Base-by-base conservation (phyloP, 1,284 basidiomycete genomes). In the Limonomyces culmigenus region DNA sequence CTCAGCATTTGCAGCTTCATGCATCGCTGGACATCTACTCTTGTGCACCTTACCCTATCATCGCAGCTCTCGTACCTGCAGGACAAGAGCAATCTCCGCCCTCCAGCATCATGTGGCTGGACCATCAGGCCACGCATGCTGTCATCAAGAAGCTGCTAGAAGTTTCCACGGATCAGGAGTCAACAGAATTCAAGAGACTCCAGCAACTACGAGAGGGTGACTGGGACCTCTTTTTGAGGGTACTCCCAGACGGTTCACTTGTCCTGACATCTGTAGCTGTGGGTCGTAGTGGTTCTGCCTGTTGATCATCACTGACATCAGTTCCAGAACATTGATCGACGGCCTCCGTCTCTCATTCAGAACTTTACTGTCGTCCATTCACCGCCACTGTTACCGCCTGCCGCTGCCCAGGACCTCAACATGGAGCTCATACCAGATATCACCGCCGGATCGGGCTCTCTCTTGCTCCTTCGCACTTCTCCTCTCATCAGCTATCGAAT, bases 1-100 rank as follows among this genome's bases (percentile, higher is more conserved):
- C 87, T 11, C 70, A 78, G 44, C 70, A 75, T 50, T 69, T 95
- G 35, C 87, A 92, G 50, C 67, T 93, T 5, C 85, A 87, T 50
- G 72, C 77, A 11, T 67, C 80, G 2, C 52, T 88, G 33, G 77
- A 85, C 47, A 52, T 73, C 2, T 72, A 62, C 45, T 67, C 69
- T 31, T 65, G 71, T n/a, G n/a, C n/a, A n/a, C n/a, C n/a, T n/a
- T n/a, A n/a, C n/a, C n/a, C n/a, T n/a, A n/a, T n/a, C n/a, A n/a
- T n/a, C n/a, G n/a, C n/a, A n/a, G n/a, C n/a, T 56, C 27, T 45
- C 53, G 16, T 44, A 51, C 36, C 49, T 52, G 8, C 23, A 15
- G n/a, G n/a, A n/a, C n/a, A n/a, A n/a, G n/a, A n/a, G n/a, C n/a
- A n/a, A n/a, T n/a, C n/a, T n/a, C 44, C 46, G n/a, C 38, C 48